Evolutionary conservation across 352 stramenopile genomes (phyloP).

Genomic region (Elongisporangium undulatum): DNA sequence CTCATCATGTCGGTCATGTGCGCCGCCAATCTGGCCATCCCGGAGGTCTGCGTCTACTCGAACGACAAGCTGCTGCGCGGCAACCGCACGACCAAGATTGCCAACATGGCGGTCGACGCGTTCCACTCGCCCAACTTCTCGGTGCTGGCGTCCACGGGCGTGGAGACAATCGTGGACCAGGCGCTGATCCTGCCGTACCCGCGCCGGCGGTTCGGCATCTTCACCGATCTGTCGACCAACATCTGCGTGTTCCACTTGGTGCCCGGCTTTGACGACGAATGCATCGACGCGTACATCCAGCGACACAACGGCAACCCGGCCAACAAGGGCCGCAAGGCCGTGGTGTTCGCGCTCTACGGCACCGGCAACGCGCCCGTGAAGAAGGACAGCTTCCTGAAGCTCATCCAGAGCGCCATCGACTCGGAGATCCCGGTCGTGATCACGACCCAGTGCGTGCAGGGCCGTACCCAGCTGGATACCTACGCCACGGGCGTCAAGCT

Average conservation of each 20-base stretch:
- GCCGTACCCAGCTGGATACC: constrained; percentile 89
- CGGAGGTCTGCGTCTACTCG: constrained; percentile 94
- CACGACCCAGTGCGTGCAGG: constrained; percentile 93
- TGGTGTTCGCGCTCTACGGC: constrained; percentile 95
- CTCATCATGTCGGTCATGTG: constrained; percentile 94
- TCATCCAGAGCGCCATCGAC: constrained; percentile 78
- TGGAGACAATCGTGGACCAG: constrained; percentile 90
- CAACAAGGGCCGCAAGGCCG: constrained; percentile 29
- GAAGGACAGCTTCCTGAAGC: constrained; percentile 85
- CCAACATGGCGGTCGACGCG: constrained; percentile 92
- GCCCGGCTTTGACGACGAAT: constrained; percentile 84
- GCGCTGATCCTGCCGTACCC: constrained; percentile 88
- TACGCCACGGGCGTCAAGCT: constrained; percentile 92
- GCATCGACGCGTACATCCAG: constrained; percentile 78
- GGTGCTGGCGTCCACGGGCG: constrained; percentile 90
- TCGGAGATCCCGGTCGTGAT: constrained; percentile 89
- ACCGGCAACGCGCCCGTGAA: constrained; percentile 93
- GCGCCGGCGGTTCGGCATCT: constrained; percentile 81
- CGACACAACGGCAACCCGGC: constrained; percentile 41
- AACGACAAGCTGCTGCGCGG: constrained; percentile 93
- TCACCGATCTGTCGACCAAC: constrained; percentile 90
- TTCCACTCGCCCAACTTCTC: constrained; percentile 97
- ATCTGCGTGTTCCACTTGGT: constrained; percentile 92
- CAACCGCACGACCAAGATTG: constrained; percentile 95
- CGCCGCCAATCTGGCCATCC: constrained; percentile 69